These are phyloP conservation scores for Kwoniella sp. DNA, from an alignment of 768 basidiomycete species.

Conservation along the genomic window DNA sequence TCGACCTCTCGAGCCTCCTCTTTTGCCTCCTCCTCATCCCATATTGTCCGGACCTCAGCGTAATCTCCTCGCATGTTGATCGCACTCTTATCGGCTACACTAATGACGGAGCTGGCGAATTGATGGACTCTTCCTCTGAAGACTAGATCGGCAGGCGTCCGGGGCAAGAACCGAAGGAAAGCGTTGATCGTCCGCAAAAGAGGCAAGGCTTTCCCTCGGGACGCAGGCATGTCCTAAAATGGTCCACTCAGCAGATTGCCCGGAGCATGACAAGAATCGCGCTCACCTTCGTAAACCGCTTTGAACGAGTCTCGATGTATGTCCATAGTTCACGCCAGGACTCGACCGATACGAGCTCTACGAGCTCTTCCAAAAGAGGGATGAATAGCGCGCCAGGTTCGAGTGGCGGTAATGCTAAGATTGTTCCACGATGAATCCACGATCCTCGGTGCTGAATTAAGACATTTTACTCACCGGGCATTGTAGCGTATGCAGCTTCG, in stretches of 20 bases:
- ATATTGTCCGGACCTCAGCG: constrained; percentile 43
- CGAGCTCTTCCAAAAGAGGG: constrained; percentile 47
- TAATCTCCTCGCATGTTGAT: constrained; percentile 52
- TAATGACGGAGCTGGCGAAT: constrained; percentile 49
- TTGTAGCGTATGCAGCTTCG: constrained; percentile 32
- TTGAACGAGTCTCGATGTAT: constrained; percentile 46
- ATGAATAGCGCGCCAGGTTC: constrained; percentile 52
- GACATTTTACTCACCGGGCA: constrained; percentile 27
- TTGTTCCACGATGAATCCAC: neutral
- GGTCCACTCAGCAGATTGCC: neutral
- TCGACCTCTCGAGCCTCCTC: constrained; percentile 2
- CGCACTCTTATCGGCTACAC: constrained; percentile 52
- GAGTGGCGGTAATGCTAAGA: constrained; percentile 27
- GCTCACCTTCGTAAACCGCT: constrained; percentile 48
- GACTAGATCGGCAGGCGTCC: constrained; percentile 47
- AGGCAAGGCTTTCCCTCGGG: constrained; percentile 48
- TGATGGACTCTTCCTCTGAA: constrained; percentile 51
- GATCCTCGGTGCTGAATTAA: too few relatives aligned
- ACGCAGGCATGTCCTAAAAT: constrained; percentile 49
- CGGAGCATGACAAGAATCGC: neutral
- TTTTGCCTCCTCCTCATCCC: constrained; percentile 41
- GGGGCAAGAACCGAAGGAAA: constrained; percentile 47
- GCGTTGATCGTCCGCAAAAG: constrained; percentile 45
- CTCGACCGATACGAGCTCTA: constrained; percentile 48
- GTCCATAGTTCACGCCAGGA: constrained; percentile 45